A percentile compares a stretch with the other conserved stretches of the same genome.
These are phyloP conservation scores for Arthrobotrys sinensis DNA, from an alignment of 2,329 filamentous ascomycete genomes.

Conservation along the genomic window DNA sequence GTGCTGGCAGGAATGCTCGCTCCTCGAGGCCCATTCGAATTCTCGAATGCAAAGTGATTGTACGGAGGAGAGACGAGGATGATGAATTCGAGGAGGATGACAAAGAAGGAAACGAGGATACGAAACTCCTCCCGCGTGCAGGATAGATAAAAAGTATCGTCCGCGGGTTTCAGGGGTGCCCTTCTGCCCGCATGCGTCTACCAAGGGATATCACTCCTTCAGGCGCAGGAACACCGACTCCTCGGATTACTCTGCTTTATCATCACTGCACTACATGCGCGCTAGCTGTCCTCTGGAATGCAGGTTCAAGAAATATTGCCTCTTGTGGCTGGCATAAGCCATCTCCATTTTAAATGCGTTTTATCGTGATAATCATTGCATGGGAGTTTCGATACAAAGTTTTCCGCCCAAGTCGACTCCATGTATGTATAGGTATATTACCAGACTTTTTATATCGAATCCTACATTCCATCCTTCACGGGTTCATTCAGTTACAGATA, in stretches of 20 bases:
- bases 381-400: neutral
- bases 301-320: conserved; percentile 15
- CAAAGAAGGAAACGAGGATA: neutral
- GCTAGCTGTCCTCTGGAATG: conserved; percentile 11
- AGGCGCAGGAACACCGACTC: conserved; percentile 21
- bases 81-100: neutral
- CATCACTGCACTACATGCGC: neutral
- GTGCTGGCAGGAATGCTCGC: too few relatives aligned
- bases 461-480: neutral
- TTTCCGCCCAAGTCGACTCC: too few relatives aligned
- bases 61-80: neutral
- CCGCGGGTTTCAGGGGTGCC: conserved; percentile 29
- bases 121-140: too few relatives aligned
- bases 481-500: too few relatives aligned
- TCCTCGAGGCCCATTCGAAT: too few relatives aligned
- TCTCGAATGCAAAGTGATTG: too few relatives aligned
- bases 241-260: conserved; percentile 14
- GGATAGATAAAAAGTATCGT: neutral
- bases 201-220: conserved; percentile 32
- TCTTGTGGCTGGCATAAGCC: conserved; percentile 2
- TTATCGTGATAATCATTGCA: neutral
- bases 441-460: neutral
- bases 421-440: neutral
- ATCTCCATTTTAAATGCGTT: conserved; percentile 1
- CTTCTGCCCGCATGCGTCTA: conserved; percentile 23